phyloP scores from a whole-genome alignment of 164 flowering plant species.

The Berberis vulgaris region DNA sequence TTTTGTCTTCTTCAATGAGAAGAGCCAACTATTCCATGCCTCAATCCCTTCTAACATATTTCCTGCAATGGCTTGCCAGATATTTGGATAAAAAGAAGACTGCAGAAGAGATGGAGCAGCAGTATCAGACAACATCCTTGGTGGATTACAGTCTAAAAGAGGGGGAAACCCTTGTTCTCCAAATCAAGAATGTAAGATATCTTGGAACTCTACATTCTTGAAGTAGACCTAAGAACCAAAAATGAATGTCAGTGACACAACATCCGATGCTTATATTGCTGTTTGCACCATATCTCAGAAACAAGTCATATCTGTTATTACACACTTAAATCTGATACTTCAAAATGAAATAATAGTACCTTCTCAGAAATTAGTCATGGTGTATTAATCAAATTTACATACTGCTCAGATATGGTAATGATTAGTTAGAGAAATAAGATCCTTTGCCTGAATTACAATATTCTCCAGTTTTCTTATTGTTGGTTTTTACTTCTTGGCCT shows the following conservation, averaged over 20 bases:
- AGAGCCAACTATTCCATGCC: background rate
- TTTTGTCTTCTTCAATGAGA: background rate
- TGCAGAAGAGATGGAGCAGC: slow-evolving; percentile 98
- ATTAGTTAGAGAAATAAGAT: too few relatives aligned
- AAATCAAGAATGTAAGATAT: slow-evolving; percentile 61
- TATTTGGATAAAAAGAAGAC: slow-evolving; percentile 91
- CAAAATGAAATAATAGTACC: too few relatives aligned
- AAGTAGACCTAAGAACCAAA: background rate
- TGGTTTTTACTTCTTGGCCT: background rate
- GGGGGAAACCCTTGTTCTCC: slow-evolving; percentile 81
- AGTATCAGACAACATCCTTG: slow-evolving; percentile 56
- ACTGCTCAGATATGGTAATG: too few relatives aligned
- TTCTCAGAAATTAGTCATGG: too few relatives aligned
- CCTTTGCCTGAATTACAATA: background rate
- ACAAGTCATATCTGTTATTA: too few relatives aligned
- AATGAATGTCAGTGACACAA: too few relatives aligned
- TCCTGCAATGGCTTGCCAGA: slow-evolving; percentile 24
- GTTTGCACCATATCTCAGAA: too few relatives aligned
- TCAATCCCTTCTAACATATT: background rate
- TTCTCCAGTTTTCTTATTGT: background rate
- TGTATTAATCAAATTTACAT: too few relatives aligned
- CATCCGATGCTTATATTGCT: too few relatives aligned
- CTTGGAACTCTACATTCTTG: slow-evolving; percentile 5
- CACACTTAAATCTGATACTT: too few relatives aligned
- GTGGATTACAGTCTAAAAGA: slow-evolving; percentile 94